Evolutionary conservation across 345 rosid species (phyloP).

Genomic region (Durio zibethinus): DNA sequence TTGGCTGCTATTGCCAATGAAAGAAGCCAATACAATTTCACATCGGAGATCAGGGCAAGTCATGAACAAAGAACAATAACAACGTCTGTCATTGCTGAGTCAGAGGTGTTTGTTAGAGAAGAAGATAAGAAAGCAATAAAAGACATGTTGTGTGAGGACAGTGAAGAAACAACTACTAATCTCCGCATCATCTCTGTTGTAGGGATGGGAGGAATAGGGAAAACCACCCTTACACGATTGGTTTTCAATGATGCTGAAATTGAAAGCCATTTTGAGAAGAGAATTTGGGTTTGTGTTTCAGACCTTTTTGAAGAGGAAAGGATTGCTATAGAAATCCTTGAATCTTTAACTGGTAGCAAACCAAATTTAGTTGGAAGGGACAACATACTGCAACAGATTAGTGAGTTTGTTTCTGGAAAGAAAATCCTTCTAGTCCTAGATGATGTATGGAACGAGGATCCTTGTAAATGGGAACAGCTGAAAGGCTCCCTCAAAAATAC

Average conservation of each 20-base stretch:
- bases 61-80: background rate
- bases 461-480: background rate
- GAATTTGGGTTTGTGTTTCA: slow-evolving; percentile 11
- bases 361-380: background rate
- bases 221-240: no score
- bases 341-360: background rate
- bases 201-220: slow-evolving; percentile 2
- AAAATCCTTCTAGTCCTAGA: background rate
- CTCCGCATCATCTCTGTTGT: background rate
- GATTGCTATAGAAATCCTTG: slow-evolving; percentile 19
- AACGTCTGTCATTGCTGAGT: background rate
- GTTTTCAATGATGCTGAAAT: background rate
- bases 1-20: background rate
- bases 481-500: background rate
- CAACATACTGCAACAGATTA: background rate
- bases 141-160: background rate
- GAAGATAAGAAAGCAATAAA: background rate
- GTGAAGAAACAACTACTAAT: background rate
- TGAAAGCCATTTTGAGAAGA: background rate
- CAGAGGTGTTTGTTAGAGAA: background rate
- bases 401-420: background rate
- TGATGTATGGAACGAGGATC: background rate
- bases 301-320: background rate
- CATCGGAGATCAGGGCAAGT: background rate
- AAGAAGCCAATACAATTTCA: background rate